Conservation (phyloP, 768 basidiomycete species). For the Coprinopsis sp. region DNA sequence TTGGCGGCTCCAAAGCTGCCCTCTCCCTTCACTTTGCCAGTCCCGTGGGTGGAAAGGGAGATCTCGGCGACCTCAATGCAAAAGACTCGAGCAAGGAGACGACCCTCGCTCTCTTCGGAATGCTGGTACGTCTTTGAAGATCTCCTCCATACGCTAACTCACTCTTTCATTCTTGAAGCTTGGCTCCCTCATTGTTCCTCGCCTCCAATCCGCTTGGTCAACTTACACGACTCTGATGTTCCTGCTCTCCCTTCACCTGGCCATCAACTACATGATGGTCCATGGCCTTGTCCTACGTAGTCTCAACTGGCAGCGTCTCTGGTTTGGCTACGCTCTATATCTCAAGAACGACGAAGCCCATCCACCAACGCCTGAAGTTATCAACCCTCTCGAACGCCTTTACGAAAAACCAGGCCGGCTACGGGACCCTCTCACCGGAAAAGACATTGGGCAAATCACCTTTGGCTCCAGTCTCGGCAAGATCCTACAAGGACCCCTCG, state of each 20-base stretch:
- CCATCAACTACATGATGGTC: slow-evolving; percentile 57
- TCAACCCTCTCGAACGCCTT: slow-evolving; percentile 8
- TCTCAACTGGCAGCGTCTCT: slow-evolving; percentile 56
- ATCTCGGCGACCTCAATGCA: slow-evolving; percentile 67
- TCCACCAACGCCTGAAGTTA: slow-evolving; percentile 3
- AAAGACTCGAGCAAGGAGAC: slow-evolving; percentile 74
- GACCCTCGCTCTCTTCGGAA: slow-evolving; percentile 59
- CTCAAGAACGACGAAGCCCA: background rate
- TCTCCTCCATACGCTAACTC: background rate
- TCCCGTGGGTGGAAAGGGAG: slow-evolving; percentile 45
- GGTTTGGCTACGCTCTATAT: slow-evolving; percentile 47
- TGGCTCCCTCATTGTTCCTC: slow-evolving; percentile 55
- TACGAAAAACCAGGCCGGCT: slow-evolving; percentile 35
- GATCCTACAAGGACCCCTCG: slow-evolving; percentile 24
- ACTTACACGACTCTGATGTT: slow-evolving; percentile 50
- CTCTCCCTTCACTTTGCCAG: slow-evolving; percentile 63
- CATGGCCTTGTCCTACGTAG: slow-evolving; percentile 51
- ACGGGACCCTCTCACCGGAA: slow-evolving; percentile 30
- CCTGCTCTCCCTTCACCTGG: slow-evolving; percentile 50
- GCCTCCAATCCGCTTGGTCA: slow-evolving; percentile 40
- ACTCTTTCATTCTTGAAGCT: slow-evolving; percentile 37
- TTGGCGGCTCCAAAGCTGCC: slow-evolving; percentile 67
- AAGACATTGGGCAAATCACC: slow-evolving; percentile 39
- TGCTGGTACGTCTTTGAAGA: slow-evolving; percentile 44
- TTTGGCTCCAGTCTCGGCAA: slow-evolving; percentile 45